Conservation (phyloP, 2,329 filamentous ascomycete species). For the Sporothrix inflata region DNA sequence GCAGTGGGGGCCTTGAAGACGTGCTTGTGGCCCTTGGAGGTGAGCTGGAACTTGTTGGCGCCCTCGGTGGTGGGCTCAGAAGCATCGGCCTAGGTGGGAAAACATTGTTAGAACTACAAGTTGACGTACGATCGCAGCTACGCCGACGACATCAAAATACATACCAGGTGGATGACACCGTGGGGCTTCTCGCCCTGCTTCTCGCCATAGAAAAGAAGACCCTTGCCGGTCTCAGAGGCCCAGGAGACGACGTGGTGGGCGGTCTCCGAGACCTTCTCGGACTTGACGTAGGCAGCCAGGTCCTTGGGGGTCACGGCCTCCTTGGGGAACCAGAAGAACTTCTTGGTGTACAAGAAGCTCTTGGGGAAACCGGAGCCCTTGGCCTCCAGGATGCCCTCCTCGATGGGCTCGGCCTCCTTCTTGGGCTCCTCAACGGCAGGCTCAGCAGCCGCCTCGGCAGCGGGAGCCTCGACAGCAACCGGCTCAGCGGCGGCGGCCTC, state of each 20-base stretch:
- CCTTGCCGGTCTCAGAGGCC: constrained; percentile 93
- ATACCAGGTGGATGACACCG: constrained; percentile 83
- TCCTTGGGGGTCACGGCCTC: constrained; percentile 75
- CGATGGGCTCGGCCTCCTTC: constrained; percentile 57
- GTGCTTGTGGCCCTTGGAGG: constrained; percentile 86
- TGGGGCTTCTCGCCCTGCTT: constrained; percentile 82
- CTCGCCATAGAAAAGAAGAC: constrained; percentile 89
- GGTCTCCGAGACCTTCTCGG: constrained; percentile 77
- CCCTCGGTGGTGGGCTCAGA: constrained; percentile 77
- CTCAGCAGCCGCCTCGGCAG: constrained; percentile 47
- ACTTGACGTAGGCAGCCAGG: constrained; percentile 77
- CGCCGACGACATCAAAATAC: not conserved
- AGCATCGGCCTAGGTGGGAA: constrained; percentile 55
- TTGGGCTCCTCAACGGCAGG: constrained; percentile 47
- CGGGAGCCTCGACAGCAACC: constrained; percentile 44
- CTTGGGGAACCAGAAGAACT: constrained; percentile 84
- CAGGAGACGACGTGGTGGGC: constrained; percentile 83
- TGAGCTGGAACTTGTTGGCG: constrained; percentile 81
- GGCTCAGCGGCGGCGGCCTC: constrained; percentile 48
- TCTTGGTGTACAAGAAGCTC: constrained; percentile 88
- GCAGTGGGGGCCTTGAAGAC: constrained; percentile 78
- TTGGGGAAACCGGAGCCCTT: constrained; percentile 86
- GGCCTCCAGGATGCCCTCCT: constrained; percentile 85
- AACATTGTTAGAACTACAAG: not conserved
- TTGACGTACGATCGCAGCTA: not conserved